Conservation (phyloP, 2,329 filamentous ascomycete genomes). For the Fusarium virguliforme region DNA sequence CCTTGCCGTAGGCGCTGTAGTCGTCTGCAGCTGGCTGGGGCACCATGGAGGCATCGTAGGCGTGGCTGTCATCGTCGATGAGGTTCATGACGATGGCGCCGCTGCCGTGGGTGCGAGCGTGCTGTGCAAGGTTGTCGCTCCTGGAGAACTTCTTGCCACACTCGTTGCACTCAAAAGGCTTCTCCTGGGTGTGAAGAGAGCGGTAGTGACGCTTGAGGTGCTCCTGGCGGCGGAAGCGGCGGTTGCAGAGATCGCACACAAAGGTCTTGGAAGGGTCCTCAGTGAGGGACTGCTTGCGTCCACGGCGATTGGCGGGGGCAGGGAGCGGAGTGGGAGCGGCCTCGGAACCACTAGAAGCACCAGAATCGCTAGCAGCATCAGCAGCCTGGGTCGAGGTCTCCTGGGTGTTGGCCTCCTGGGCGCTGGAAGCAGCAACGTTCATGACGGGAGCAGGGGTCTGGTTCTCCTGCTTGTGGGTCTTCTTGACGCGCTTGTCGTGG, state of each 20-base stretch:
- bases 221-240: constrained; percentile 97
- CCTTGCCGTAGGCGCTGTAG: constrained; percentile 78
- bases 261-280: constrained; percentile 99
- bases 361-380: constrained; percentile 58
- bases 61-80: constrained; percentile 75
- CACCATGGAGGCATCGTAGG: constrained; percentile 63
- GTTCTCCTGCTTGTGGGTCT: constrained; percentile 64
- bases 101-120: constrained; percentile 92
- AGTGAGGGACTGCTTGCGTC: constrained; percentile 97
- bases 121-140: constrained; percentile 96
- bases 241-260: constrained; percentile 95
- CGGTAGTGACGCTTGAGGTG: constrained; percentile 99
- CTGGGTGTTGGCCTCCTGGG: constrained; percentile 57
- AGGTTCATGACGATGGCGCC: constrained; percentile 94
- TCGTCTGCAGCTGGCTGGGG: constrained; percentile 70
- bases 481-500: constrained; percentile 73
- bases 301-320: constrained; percentile 85
- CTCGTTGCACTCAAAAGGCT: constrained; percentile 97
- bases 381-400: constrained; percentile 56
- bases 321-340: constrained; percentile 61
- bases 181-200: constrained; percentile 97
- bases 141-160: constrained; percentile 99
- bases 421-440: constrained; percentile 57
- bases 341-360: constrained; percentile 63
- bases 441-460: constrained; percentile 58